Evolutionary conservation across 345 rosid genomes (phyloP), one percentile per base, ranked within the genome.

Genomic region (Abelmoschus esculentus): DNA sequence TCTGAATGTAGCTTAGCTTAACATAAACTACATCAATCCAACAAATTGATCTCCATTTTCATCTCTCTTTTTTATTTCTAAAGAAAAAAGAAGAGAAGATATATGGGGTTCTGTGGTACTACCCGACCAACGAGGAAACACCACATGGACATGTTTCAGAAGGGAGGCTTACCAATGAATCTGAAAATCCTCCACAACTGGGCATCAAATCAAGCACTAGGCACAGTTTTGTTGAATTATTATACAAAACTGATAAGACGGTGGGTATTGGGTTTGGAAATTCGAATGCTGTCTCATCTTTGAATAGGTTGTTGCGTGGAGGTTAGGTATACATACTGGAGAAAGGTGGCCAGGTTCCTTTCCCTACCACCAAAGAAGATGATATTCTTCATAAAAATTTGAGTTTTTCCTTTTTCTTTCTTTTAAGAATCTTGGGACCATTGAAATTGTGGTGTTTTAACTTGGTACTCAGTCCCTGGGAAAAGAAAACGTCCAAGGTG

Each of bases 271-370:
- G 32, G 32, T 31, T 31, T 31, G 32, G 4, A 31, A n/a, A 6
- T 50, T 62, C 12, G 32, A 50, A 70, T 66, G 10, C 18, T 34
- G 77, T 40, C 50, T 29, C 26, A 15, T 60, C 66, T 46, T 44
- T 26, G 26, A 64, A 50, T 67, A 38, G 54, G 59, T n/a, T 72
- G 34, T 50, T 50, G 70, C 70, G 56, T 46, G 78, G 74, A 60
- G 53, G 59, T 18, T 40, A 3, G 32, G 52, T 31, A 31, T 59
- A 69, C 76, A 73, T 72, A 57, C 19, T 12, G 36, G 71, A 40
- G 40, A 0, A 6, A 15, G 9, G 14, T 63, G 70, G 65, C 26
- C 65, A 46, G 13, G 12, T 29, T 44, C 14, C 18, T 22, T 14
- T 46, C 10, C 55, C 31, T 44, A 56, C 15, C 19, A 3, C 11